These are phyloP conservation scores for Choiromyces venosus DNA, from an alignment of 495 filamentous ascomycete genomes.

Conservation along the genomic window DNA sequence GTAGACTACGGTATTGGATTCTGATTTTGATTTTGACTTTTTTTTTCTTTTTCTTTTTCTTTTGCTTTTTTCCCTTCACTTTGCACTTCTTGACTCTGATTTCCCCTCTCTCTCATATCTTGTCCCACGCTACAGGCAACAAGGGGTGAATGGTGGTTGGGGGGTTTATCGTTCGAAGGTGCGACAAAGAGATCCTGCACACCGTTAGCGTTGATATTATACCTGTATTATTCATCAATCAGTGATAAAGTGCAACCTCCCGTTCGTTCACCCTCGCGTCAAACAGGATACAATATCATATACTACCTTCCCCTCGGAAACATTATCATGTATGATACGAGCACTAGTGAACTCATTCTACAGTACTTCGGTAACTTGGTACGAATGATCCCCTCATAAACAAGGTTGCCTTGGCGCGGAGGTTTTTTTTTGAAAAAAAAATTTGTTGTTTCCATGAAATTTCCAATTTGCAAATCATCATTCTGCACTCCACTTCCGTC, in stretches of 20 bases:
- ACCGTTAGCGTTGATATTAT: slow-evolving; percentile 14
- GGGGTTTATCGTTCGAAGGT: background rate
- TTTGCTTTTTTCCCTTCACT: background rate
- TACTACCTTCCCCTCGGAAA: slow-evolving; percentile 28
- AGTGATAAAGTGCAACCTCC: slow-evolving; percentile 25
- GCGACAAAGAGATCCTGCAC: background rate
- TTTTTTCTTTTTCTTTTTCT: background rate
- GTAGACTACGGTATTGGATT: background rate
- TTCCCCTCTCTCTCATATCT: background rate
- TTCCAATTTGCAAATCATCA: background rate
- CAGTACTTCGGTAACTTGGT: background rate
- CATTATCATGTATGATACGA: background rate
- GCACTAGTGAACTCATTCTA: background rate
- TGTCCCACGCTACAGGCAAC: background rate
- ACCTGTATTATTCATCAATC: slow-evolving; percentile 24
- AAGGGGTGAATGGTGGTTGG: background rate
- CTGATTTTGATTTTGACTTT: background rate
- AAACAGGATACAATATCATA: background rate
- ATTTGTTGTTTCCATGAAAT: background rate
- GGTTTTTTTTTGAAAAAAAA: too few species aligned
- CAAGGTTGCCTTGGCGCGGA: background rate
- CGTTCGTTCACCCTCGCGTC: slow-evolving; percentile 1
- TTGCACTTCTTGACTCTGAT: background rate
- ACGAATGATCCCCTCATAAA: background rate
- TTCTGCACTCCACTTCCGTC: background rate